Percentiles rank a stretch among this genome's conserved stretches.
These are phyloP conservation scores for Candolleomyces efflorescens DNA, from an alignment of 768 basidiomycete genomes.

Conservation along the genomic window DNA sequence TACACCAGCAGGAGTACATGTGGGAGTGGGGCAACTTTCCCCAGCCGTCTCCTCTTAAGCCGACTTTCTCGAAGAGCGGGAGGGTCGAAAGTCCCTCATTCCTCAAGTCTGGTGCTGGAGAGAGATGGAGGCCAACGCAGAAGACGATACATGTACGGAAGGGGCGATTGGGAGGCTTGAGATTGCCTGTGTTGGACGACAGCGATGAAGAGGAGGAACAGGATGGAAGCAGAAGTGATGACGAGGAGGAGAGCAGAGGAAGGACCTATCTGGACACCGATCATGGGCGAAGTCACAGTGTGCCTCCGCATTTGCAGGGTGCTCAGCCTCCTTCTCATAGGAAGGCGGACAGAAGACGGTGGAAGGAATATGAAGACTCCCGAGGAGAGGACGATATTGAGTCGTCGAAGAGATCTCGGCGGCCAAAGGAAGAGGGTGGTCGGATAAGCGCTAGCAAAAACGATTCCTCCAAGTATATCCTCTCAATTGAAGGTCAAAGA, in stretches of 20 bases:
- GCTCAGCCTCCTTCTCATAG: conserved; percentile 25
- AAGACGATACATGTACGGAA: conserved; percentile 15
- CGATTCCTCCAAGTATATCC: conserved; percentile 60
- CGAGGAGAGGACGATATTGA: conserved; percentile 20
- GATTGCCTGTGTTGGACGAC: conserved; percentile 13
- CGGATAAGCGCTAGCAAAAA: conserved; percentile 51
- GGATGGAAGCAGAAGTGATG: conserved; percentile 17
- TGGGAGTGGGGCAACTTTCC: conserved; percentile 97
- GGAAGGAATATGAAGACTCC: conserved; percentile 30
- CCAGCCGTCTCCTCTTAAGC: conserved; percentile 64
- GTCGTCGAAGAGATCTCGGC: conserved; percentile 1
- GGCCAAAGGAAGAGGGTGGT: conserved; percentile 28
- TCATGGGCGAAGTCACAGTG: conserved; percentile 49
- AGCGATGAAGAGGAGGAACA: conserved; percentile 18
- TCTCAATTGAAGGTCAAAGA: conserved; percentile 55
- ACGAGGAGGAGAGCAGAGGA: conserved; percentile 13
- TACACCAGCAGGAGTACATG: conserved; percentile 62
- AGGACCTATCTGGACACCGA: conserved; percentile 15
- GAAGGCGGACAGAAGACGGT: conserved; percentile 19
- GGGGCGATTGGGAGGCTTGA: conserved; percentile 15
- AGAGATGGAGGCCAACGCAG: conserved; percentile 15
- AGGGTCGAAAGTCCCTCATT: conserved; percentile 26
- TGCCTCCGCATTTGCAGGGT: conserved; percentile 50
- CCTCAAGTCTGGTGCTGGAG: conserved; percentile 16
- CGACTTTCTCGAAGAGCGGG: conserved; percentile 46